These are phyloP conservation scores for Candida coquimbonensis DNA, from an alignment of 805 yeast genomes.

Conservation along the genomic window DNA sequence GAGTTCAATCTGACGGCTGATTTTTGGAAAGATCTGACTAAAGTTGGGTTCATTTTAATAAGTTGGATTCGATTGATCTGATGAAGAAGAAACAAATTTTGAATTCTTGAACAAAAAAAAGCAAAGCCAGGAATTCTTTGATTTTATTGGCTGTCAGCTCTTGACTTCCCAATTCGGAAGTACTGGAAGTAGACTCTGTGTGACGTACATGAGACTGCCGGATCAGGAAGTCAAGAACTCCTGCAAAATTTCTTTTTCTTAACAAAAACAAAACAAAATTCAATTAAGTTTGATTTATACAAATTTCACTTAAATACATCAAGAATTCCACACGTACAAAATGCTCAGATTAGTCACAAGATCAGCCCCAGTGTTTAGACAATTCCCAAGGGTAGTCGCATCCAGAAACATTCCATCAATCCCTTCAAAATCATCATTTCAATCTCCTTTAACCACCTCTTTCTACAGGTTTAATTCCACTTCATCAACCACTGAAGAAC, in stretches of 20 bases:
- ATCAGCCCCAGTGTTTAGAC: too few relatives aligned
- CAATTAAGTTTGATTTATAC: too few relatives aligned
- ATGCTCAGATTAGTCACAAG: too few relatives aligned
- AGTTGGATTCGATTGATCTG: not conserved
- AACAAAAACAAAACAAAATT: too few relatives aligned
- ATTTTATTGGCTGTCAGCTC: not conserved
- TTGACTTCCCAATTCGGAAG: not conserved
- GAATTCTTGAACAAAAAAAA: too few relatives aligned
- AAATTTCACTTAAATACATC: too few relatives aligned
- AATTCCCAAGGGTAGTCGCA: not conserved
- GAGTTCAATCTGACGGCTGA: conserved; percentile 19
- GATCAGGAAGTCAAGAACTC: conserved; percentile 2
- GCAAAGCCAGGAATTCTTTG: too few relatives aligned
- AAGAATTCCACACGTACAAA: too few relatives aligned
- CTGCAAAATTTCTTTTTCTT: not conserved
- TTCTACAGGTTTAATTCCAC: conserved; percentile 10
- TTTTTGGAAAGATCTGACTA: conserved; percentile 21
- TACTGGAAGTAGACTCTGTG: not conserved
- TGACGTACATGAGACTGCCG: not conserved
- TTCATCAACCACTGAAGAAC: conserved; percentile 5
- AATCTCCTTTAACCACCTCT: not conserved
- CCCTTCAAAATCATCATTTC: not conserved
- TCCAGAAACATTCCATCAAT: not conserved
- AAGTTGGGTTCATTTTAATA: conserved; percentile 20
- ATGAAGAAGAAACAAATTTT: too few relatives aligned